Conservation (phyloP, 2,329 filamentous ascomycete genomes). For the Cladosporium sp. region DNA sequence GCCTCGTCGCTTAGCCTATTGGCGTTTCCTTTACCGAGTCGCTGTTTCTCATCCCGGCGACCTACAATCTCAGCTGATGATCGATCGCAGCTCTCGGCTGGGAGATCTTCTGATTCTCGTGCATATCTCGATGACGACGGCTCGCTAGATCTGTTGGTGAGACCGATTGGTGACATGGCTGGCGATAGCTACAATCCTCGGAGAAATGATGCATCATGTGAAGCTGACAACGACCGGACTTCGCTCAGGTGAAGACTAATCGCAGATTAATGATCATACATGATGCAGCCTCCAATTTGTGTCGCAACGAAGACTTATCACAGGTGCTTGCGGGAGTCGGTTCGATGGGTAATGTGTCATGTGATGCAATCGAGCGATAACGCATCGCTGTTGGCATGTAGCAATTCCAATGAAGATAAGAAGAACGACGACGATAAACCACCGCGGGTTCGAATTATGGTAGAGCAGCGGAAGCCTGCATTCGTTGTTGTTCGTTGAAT, state of each 20-base stretch:
- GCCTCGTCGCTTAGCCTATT: constrained; percentile 1
- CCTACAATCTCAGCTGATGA: background rate
- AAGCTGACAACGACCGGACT: background rate
- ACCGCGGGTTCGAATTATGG: too few relatives aligned
- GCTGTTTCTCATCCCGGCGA: background rate
- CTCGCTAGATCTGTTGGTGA: background rate
- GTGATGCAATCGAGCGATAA: too few relatives aligned
- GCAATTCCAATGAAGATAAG: too few relatives aligned
- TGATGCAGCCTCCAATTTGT: too few relatives aligned
- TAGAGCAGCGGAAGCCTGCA: background rate
- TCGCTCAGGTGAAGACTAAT: too few relatives aligned
- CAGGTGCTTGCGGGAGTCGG: too few relatives aligned
- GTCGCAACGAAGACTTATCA: too few relatives aligned
- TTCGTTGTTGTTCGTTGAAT: background rate
- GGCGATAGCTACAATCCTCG: background rate
- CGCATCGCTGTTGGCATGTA: too few relatives aligned
- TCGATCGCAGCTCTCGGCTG: background rate
- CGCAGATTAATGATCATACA: too few relatives aligned
- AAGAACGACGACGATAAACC: too few relatives aligned
- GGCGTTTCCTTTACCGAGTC: background rate
- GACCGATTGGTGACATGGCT: background rate
- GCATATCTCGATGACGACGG: background rate
- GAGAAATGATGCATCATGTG: background rate
- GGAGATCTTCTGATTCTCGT: background rate
- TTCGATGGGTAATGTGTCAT: too few relatives aligned